Base-by-base conservation (phyloP, 257 asterid genomes). In the Catharanthus roseus region DNA sequence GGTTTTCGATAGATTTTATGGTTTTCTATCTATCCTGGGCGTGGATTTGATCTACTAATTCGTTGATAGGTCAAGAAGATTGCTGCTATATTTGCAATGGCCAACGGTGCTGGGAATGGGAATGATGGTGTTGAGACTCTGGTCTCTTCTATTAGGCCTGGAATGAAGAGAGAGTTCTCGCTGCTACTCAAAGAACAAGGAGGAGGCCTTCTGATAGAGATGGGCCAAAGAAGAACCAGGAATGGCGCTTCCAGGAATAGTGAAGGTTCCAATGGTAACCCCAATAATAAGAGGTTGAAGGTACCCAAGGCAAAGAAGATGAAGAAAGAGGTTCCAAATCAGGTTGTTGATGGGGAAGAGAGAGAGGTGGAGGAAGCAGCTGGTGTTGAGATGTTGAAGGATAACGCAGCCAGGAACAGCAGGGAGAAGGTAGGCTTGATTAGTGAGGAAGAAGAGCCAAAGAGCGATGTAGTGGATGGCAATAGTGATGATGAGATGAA, bases 101-200 rank as follows among this genome's bases (percentile, higher is more conserved):
- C 49, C 3, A 67, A 71, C 18, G 77, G 75, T 19, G 28, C 26
- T 62, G 82, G 68, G 41, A 77, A 87, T 83, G 89, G 75, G 75
- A 69, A 72, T 78, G 91, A 81, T 65, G 39, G 82, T 49, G 83
- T 71, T 29, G 93, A 90, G 51, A 69, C 73, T 49, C 81, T 81
- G 75, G 86, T 85, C 67, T 79, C 96, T n/a, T 79, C 91, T 29
- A 78, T 93, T 51, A 85, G 96, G 76, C 29, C 87, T 51, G 96
- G 98, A 45, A 82, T 89, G 95, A 93, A 93, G 78, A 86, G 98
- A 70, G 98, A 93, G 81, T 89, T 89, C 69, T 85, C 86, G 9
- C 75, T 83, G 85, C 74, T 87, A 89, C 83, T 90, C 96, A 89
- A 83, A 88, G 80, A 90, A 2, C 97, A 90, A 62, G 75, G 84